Evolutionary conservation across 768 basidiomycete genomes (phyloP).

Genomic region (Mycena latifolia): DNA sequence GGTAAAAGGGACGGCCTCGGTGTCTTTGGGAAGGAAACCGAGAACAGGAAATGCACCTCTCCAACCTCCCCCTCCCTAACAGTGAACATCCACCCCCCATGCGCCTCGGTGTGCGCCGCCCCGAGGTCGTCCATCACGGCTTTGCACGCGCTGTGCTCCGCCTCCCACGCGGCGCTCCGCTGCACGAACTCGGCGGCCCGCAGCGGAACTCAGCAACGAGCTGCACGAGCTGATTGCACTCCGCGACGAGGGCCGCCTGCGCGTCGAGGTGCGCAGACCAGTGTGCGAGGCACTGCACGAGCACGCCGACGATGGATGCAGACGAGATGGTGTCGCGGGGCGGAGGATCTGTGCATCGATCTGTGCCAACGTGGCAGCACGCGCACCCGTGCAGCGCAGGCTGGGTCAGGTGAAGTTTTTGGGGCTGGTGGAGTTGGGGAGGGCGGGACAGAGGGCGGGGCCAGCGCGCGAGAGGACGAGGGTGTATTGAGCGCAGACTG

Average conservation of each 20-base stretch:
- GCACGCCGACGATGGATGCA: slow-evolving; percentile 13
- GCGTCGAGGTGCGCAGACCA: background rate
- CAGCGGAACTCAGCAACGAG: too few species aligned
- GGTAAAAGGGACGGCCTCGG: too few species aligned
- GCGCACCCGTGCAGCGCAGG: slow-evolving; percentile 14
- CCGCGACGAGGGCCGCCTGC: too few species aligned
- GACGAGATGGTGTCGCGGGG: slow-evolving; percentile 13
- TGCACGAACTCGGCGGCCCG: too few species aligned
- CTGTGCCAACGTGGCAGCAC: background rate
- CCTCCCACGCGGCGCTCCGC: slow-evolving; percentile 4
- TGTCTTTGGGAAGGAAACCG: too few species aligned
- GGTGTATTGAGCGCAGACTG: background rate
- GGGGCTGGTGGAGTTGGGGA: too few species aligned
- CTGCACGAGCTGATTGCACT: too few species aligned
- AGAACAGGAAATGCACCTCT: too few species aligned
- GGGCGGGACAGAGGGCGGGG: too few species aligned
- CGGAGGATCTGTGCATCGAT: background rate
- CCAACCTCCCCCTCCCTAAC: too few species aligned
- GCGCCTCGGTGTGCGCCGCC: background rate
- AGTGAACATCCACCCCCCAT: too few species aligned
- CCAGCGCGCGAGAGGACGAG: background rate
- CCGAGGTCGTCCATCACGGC: background rate
- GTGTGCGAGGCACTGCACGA: slow-evolving; percentile 8
- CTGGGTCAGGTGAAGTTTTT: background rate
- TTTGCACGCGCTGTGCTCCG: background rate